Base-by-base conservation (phyloP, 352 stramenopile genomes). In the Globisporangium megalacanthum region DNA sequence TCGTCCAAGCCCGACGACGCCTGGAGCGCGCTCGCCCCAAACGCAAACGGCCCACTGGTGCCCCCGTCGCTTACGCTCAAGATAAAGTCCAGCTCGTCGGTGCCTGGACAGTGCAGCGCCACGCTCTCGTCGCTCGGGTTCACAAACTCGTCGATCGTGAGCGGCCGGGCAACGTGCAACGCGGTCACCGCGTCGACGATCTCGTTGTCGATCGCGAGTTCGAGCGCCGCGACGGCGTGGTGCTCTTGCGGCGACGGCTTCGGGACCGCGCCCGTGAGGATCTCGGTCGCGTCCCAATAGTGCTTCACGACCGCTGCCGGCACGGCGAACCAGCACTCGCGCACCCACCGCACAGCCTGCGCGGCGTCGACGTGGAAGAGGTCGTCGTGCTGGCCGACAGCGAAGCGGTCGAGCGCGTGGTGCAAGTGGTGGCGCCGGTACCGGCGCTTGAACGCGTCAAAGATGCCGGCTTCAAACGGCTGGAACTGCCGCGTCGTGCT, bases 381-480 rank as follows among this genome's bases (percentile, higher is more conserved):
- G 29, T 70, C 73, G 45, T 74, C 61, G n/a, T 72, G 49, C n/a
- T 61, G 46, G 0, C 66, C 73, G n/a, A 68, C 73, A 45, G 83
- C 75, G 41, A 74, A 77, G 25, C 67, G 71, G 35, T 86, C 75
- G 41, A 83, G 64, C 42, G 71, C 72, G 58, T 83, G 75, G 39
- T 76, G 59, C 65, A 83, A 68, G 55, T 82, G 72, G 58, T 83
- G 76, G 33, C 75, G 66, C 2, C 71, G 70, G 66, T 80, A 85
- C 44, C 73, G 61, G 10, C 68, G 68, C 64, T 86, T 86, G 61
- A 86, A 79, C 44, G 49, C 65, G 14, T 70, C 62, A 11, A 83
- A 62, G 22, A 80, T 83, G 65, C 76, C 51, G 52, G 84, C 84
- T 57, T 85, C 74, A 35, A 87, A 87, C 52, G 77, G 77, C 42